Conservation (phyloP, 257 asterid genomes). For the Vinca minor region DNA sequence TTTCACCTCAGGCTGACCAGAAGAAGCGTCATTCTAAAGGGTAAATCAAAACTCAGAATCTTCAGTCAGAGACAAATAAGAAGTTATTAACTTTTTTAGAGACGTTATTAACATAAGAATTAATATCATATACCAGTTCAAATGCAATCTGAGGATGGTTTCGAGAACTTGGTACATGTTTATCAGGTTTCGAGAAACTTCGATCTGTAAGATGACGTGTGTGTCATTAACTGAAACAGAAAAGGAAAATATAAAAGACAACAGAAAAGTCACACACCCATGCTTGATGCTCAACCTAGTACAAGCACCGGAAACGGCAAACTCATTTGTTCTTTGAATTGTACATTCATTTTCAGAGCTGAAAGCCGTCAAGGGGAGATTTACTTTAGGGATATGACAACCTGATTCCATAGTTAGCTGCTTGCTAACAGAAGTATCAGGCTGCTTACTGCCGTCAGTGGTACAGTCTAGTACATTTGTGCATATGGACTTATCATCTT, state of each 20-base stretch:
- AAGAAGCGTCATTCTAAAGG: constrained; percentile 18
- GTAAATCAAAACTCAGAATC: constrained; percentile 2
- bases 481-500: constrained; percentile 16
- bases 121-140: constrained; percentile 17
- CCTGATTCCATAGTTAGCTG: constrained; percentile 11
- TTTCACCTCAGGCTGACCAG: constrained; percentile 19
- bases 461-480: constrained; percentile 21
- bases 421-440: constrained; percentile 19
- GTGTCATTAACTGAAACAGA: neutral
- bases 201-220: constrained; percentile 9
- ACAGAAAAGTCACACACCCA: constrained; percentile 12
- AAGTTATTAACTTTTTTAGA: no score
- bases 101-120: constrained; percentile 1
- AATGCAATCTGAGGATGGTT: constrained; percentile 8
- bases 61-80: neutral
- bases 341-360: constrained; percentile 9
- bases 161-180: constrained; percentile 9
- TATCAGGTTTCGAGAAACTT: constrained; percentile 6
- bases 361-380: constrained; percentile 12
- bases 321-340: neutral
- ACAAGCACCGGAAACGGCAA: constrained; percentile 11
- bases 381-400: constrained; percentile 7
- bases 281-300: constrained; percentile 8
- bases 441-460: constrained; percentile 23
- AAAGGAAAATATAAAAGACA: neutral